These are phyloP conservation scores for Leonotis leonurus DNA, from an alignment of 257 asterid genomes.

Conservation along the genomic window DNA sequence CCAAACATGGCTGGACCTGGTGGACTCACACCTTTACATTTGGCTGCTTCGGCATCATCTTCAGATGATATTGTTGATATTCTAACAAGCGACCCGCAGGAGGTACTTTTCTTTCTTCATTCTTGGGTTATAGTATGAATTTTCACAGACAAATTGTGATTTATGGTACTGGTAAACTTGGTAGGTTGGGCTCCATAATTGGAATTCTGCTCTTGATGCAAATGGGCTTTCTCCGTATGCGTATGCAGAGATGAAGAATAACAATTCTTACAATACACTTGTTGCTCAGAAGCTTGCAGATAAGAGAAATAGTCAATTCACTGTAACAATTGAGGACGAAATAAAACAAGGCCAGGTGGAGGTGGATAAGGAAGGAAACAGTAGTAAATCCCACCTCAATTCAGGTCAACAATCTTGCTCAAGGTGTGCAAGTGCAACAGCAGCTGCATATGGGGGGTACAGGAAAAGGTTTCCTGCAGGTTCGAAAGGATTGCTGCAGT, in stretches of 20 bases:
- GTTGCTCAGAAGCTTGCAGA: conserved; percentile 53
- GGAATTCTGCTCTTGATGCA: conserved; percentile 64
- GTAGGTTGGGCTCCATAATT: conserved; percentile 63
- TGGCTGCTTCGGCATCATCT: conserved; percentile 62
- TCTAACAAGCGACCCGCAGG: conserved; percentile 64
- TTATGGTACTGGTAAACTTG: background rate
- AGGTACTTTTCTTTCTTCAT: conserved; percentile 40
- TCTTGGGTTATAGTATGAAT: background rate
- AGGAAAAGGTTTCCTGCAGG: conserved; percentile 27
- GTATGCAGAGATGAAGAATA: conserved; percentile 65
- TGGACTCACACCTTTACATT: conserved; percentile 77
- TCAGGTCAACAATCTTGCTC: conserved; percentile 46
- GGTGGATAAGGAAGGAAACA: conserved; percentile 15
- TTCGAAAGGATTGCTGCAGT: conserved; percentile 55
- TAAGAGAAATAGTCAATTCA: conserved; percentile 36
- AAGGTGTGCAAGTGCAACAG: conserved; percentile 41
- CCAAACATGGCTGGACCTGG: conserved; percentile 77
- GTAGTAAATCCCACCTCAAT: background rate
- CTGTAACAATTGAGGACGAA: conserved; percentile 40
- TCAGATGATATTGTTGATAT: conserved; percentile 63
- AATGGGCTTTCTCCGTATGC: conserved; percentile 73
- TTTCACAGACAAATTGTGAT: background rate
- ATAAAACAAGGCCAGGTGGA: conserved; percentile 24
- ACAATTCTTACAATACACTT: conserved; percentile 54
- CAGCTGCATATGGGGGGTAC: conserved; percentile 35